Evolutionary conservation across 2,329 filamentous ascomycete genomes (phyloP).

Genomic region (Curvularia lunata): DNA sequence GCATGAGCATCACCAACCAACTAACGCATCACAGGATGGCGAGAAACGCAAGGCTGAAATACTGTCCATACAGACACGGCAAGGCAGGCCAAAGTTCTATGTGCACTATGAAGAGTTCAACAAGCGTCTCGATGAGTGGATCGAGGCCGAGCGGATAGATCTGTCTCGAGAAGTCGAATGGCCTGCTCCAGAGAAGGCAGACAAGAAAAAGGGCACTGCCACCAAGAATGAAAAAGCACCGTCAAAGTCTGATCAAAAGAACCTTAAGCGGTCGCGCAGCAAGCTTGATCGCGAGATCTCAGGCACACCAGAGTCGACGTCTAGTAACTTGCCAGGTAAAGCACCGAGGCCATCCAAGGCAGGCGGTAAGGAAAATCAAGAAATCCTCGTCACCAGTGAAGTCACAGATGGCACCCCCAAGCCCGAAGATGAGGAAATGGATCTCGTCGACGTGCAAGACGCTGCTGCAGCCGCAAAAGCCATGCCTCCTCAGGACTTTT

Average conservation of each 20-base stretch:
- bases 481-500: slow-evolving; percentile 63
- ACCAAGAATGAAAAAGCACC: slow-evolving; percentile 48
- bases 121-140: slow-evolving; percentile 89
- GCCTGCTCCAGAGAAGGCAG: slow-evolving; percentile 88
- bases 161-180: slow-evolving; percentile 92
- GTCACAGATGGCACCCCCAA: slow-evolving; percentile 57
- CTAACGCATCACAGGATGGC: slow-evolving; percentile 65
- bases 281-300: slow-evolving; percentile 62
- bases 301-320: slow-evolving; percentile 59
- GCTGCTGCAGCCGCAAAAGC: slow-evolving; percentile 61
- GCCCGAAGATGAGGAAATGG: slow-evolving; percentile 59
- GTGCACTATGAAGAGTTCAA: slow-evolving; percentile 99
- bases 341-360: slow-evolving; percentile 61
- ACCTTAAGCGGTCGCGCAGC: slow-evolving; percentile 54
- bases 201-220: slow-evolving; percentile 77
- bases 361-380: slow-evolving; percentile 66
- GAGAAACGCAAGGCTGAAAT: slow-evolving; percentile 92
- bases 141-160: slow-evolving; percentile 81
- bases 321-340: slow-evolving; percentile 56
- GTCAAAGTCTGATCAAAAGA: slow-evolving; percentile 56
- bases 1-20: slow-evolving; percentile 15
- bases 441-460: slow-evolving; percentile 60
- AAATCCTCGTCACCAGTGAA: slow-evolving; percentile 56
- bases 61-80: slow-evolving; percentile 88
- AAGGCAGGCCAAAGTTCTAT: slow-evolving; percentile 88